A percentile compares a stretch with the other conserved stretches of the same genome.
phyloP scores from a whole-genome alignment of 2,329 filamentous ascomycete species.

The Botryosphaeria dothidea region DNA sequence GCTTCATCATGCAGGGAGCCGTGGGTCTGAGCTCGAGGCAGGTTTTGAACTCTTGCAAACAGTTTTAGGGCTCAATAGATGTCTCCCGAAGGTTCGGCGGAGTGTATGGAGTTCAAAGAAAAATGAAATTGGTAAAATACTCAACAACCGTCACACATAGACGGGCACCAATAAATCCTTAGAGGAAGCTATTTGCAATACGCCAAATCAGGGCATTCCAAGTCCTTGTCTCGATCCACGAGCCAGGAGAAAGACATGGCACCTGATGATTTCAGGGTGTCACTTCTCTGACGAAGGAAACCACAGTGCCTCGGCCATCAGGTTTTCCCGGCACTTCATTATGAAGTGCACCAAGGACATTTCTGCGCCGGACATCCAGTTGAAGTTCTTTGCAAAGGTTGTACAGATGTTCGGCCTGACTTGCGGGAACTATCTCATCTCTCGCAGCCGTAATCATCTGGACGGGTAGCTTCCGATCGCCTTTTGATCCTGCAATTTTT shows the following conservation, averaged over 20 bases:
- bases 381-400: slow-evolving; percentile 36
- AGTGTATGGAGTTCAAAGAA: too few species aligned
- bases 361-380: slow-evolving; percentile 39
- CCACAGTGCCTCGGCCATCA: not conserved
- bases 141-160: too few species aligned
- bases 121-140: too few species aligned
- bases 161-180: too few species aligned
- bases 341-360: slow-evolving; percentile 51
- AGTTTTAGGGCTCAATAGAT: too few species aligned
- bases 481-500: slow-evolving; percentile 33
- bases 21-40: not conserved
- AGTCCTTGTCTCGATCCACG: too few species aligned
- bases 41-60: too few species aligned
- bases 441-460: slow-evolving; percentile 58
- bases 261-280: not conserved
- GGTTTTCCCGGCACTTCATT: slow-evolving; percentile 48
- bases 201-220: too few species aligned
- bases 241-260: too few species aligned
- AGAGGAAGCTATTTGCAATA: too few species aligned
- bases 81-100: too few species aligned
- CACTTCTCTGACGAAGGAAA: slow-evolving; percentile 7
- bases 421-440: slow-evolving; percentile 61
- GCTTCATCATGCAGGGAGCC: not conserved
- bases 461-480: slow-evolving; percentile 40
- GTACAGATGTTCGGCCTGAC: slow-evolving; percentile 57